phyloP scores from a whole-genome alignment of 768 basidiomycete genomes.

The Nevesoporus exiguus region DNA sequence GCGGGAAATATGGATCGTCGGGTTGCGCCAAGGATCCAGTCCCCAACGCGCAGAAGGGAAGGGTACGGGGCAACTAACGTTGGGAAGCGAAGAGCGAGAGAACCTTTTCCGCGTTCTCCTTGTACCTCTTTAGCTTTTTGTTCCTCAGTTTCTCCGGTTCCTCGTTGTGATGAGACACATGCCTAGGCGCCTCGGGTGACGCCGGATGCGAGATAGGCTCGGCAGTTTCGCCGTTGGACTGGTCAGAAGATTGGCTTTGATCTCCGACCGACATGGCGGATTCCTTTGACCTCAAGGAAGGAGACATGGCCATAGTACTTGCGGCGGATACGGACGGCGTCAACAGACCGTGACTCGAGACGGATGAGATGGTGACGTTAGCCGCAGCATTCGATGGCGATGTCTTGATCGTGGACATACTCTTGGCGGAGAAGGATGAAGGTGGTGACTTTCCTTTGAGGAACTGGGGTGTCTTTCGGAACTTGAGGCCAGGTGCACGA shows the following conservation, averaged over 20 bases:
- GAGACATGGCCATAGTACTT: slow-evolving; percentile 45
- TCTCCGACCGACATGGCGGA: slow-evolving; percentile 72
- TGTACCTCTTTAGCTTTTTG: slow-evolving; percentile 82
- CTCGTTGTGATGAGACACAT: slow-evolving; percentile 31
- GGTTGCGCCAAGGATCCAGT: slow-evolving; percentile 24
- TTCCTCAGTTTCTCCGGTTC: slow-evolving; percentile 61
- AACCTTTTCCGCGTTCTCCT: slow-evolving; percentile 83
- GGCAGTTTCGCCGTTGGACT: slow-evolving; percentile 53
- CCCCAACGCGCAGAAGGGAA: slow-evolving; percentile 9
- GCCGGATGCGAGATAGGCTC: slow-evolving; percentile 24
- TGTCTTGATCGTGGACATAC: slow-evolving; percentile 32
- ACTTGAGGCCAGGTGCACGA: slow-evolving; percentile 61
- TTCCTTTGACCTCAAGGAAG: slow-evolving; percentile 78
- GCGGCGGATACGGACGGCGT: slow-evolving; percentile 62
- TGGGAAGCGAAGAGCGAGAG: slow-evolving; percentile 79
- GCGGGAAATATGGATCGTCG: slow-evolving; percentile 13
- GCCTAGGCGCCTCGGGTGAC: slow-evolving; percentile 32
- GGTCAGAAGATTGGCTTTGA: slow-evolving; percentile 68
- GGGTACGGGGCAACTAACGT: slow-evolving; percentile 38
- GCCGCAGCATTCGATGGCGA: slow-evolving; percentile 42
- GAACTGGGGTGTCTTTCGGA: slow-evolving; percentile 75
- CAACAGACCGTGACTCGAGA: slow-evolving; percentile 48
- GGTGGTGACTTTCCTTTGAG: slow-evolving; percentile 66
- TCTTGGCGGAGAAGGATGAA: slow-evolving; percentile 36
- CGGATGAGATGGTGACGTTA: slow-evolving; percentile 34